Evolutionary conservation across 768 basidiomycete species (phyloP).

Genomic region (Russula vinacea): DNA sequence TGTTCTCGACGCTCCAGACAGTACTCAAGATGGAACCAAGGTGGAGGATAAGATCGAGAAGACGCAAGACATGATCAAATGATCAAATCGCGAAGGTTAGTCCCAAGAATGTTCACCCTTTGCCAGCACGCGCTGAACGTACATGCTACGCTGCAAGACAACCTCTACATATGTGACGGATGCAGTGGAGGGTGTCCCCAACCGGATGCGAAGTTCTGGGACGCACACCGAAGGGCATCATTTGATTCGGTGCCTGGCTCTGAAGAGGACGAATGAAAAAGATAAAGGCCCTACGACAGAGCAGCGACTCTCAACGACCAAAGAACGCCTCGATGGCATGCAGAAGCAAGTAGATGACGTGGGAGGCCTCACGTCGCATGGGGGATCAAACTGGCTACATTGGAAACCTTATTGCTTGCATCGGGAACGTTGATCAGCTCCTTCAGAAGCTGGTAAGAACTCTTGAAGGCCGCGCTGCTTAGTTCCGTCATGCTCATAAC

Average conservation of each 20-base stretch:
- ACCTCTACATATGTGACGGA: conserved; percentile 26
- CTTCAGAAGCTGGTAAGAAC: neutral
- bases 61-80: too few species aligned
- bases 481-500: too few species aligned
- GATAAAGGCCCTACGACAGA: neutral
- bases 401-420: neutral
- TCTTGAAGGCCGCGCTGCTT: too few species aligned
- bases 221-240: conserved; percentile 11
- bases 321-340: conserved; percentile 22
- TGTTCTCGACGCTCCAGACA: too few species aligned
- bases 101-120: neutral
- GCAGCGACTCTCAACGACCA: conserved; percentile 3
- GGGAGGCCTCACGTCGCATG: neutral
- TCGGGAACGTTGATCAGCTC: conserved; percentile 10
- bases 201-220: conserved; percentile 6
- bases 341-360: conserved; percentile 4
- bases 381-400: too few species aligned
- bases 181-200: conserved; percentile 22
- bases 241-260: conserved; percentile 19
- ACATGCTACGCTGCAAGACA: neutral
- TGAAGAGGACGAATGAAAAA: neutral
- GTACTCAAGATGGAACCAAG: too few species aligned
- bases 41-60: too few species aligned
- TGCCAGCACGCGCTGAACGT: neutral
- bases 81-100: conserved; percentile 30